Percentiles rank a stretch among this genome's conserved stretches.
Conservation (phyloP, 352 stramenopile species). For the Phytopythium boreale region DNA sequence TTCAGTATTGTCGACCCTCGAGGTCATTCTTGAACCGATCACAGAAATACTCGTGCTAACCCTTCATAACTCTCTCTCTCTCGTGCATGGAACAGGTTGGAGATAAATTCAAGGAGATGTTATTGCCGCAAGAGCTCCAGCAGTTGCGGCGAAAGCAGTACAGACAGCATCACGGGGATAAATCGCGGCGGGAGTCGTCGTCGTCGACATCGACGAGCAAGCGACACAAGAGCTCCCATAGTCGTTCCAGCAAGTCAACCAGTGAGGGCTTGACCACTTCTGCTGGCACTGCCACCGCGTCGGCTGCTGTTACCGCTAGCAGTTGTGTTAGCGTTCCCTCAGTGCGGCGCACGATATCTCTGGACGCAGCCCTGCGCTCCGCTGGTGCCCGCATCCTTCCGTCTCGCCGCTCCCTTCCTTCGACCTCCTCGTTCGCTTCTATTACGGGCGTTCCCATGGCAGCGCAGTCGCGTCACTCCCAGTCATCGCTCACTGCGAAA, state of each 20-base stretch:
- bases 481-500: not conserved
- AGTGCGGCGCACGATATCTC: not conserved
- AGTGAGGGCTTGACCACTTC: not conserved
- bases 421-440: not conserved
- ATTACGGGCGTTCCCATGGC: not conserved
- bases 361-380: not conserved
- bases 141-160: constrained; percentile 15
- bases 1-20: not conserved
- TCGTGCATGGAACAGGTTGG: constrained; percentile 14
- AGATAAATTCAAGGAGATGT: constrained; percentile 49
- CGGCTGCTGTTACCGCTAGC: not conserved
- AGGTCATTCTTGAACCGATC: not conserved
- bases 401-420: not conserved
- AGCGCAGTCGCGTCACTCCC: not conserved
- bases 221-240: constrained; percentile 10
- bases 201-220: constrained; percentile 7
- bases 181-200: not conserved
- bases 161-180: constrained; percentile 2
- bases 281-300: not conserved
- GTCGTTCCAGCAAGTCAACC: constrained; percentile 5
- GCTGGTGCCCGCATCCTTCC: not conserved
- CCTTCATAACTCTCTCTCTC: not conserved
- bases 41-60: not conserved
- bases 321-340: not conserved
- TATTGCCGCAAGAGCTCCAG: constrained; percentile 13